A percentile compares a stretch with the other conserved stretches of the same genome.
These are phyloP conservation scores for Rhizophagus prolifer DNA, from an alignment of 192 early-diverging fungal genomes.

Conservation along the genomic window DNA sequence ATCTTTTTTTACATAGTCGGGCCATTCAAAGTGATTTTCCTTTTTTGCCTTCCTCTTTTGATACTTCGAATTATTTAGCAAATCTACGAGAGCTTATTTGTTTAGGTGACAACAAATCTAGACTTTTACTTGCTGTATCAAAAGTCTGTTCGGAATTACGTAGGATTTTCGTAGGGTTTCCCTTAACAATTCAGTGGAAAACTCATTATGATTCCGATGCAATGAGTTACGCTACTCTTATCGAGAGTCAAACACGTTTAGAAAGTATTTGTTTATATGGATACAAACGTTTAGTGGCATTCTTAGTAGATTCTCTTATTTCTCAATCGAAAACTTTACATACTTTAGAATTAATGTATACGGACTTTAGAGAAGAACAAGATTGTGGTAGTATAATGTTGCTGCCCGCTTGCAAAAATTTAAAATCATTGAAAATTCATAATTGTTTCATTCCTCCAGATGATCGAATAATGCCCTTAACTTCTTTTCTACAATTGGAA, in stretches of 20 bases:
- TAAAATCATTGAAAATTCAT: neutral
- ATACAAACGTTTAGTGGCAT: neutral
- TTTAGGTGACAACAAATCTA: too few species aligned
- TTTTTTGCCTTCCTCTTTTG: neutral
- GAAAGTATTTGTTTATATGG: slow-evolving; percentile 2
- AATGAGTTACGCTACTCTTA: neutral
- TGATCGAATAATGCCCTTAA: neutral
- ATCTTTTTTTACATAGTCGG: neutral
- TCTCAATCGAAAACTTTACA: neutral
- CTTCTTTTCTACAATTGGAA: neutral
- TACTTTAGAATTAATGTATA: neutral
- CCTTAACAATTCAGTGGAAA: neutral
- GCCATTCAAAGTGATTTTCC: neutral
- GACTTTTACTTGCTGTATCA: too few species aligned
- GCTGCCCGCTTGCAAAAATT: neutral
- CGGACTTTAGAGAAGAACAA: neutral
- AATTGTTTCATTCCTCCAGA: neutral
- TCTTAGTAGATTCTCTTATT: neutral
- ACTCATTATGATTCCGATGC: neutral
- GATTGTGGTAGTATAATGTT: neutral
- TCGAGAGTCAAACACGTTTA: neutral
- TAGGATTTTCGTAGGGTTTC: too few species aligned
- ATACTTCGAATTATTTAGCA: neutral
- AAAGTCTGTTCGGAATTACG: too few species aligned
- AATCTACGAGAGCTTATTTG: neutral